These are phyloP conservation scores for Rossbeevera mucosa DNA, from an alignment of 768 basidiomycete genomes.

Conservation along the genomic window DNA sequence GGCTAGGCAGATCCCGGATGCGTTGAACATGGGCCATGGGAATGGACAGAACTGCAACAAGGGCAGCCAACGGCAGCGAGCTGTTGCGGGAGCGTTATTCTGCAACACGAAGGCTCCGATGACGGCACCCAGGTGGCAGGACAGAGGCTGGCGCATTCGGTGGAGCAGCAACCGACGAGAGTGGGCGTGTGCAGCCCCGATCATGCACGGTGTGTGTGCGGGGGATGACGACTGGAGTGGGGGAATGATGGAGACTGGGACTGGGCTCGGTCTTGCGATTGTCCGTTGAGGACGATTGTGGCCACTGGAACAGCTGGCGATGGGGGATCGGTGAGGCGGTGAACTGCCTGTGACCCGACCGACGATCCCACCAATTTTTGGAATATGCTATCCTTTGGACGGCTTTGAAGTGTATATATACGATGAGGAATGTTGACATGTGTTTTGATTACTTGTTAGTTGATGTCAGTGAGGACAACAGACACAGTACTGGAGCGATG, in stretches of 20 bases:
- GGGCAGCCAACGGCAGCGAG: conserved; percentile 32
- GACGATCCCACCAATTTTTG: conserved; percentile 28
- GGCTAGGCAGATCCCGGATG: conserved; percentile 5
- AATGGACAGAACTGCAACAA: conserved; percentile 32
- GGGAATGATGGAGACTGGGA: conserved; percentile 47
- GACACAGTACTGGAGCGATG: conserved; percentile 39
- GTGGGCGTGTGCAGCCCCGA: conserved; percentile 28
- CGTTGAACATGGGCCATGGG: conserved; percentile 28
- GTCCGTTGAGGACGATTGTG: conserved; percentile 9
- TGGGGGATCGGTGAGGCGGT: conserved; percentile 26
- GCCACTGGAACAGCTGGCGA: conserved; percentile 19
- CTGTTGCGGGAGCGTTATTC: conserved; percentile 1
- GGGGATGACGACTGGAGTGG: conserved; percentile 30
- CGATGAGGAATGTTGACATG: conserved; percentile 16
- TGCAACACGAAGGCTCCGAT: conserved; percentile 1
- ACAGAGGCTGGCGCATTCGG: conserved; percentile 22
- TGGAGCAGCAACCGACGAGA: conserved; percentile 36
- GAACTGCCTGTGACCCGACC: conserved; percentile 27
- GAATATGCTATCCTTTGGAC: conserved; percentile 25
- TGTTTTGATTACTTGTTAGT: conserved; percentile 18
- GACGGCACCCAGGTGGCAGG: conserved; percentile 23
- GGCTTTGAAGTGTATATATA: background rate
- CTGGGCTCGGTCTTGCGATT: conserved; percentile 16
- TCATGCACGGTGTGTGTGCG: conserved; percentile 21
- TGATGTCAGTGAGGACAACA: background rate